phyloP scores from a whole-genome alignment of 331 rosid species.

The Spiraea crenata region DNA sequence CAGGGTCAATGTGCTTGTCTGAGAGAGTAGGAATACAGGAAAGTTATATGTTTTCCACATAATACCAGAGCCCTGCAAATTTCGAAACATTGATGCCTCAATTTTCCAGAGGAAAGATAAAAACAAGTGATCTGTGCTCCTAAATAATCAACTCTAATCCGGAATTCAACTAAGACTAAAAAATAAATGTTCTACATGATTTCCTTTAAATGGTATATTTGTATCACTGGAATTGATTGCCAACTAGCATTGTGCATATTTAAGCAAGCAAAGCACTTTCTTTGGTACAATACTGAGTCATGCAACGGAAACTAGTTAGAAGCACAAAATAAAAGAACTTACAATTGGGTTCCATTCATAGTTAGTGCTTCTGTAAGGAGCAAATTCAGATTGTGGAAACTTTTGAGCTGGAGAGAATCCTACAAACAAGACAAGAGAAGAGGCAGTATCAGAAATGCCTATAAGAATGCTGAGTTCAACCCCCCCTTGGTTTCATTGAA shows the following conservation, averaged over 20 bases:
- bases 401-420: conserved; percentile 82
- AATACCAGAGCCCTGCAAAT: conserved; percentile 82
- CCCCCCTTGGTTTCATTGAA: conserved; percentile 5
- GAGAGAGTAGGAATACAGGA: conserved; percentile 78
- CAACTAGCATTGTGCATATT: background rate
- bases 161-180: background rate
- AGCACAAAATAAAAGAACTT: conserved; percentile 31
- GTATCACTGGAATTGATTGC: background rate
- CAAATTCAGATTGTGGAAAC: conserved; percentile 79
- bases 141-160: background rate
- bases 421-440: conserved; percentile 33
- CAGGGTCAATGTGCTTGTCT: conserved; percentile 53
- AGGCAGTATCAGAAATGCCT: conserved; percentile 26
- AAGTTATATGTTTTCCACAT: conserved; percentile 71
- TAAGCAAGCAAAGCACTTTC: background rate
- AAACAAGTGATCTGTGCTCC: background rate
- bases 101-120: conserved; percentile 4
- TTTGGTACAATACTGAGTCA: background rate
- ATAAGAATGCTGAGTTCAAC: conserved; percentile 8
- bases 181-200: background rate
- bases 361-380: conserved; percentile 59
- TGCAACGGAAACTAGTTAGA: conserved; percentile 1
- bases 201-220: background rate
- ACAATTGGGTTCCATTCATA: conserved; percentile 87
- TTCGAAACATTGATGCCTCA: conserved; percentile 15